phyloP scores from a whole-genome alignment of 805 yeast species.

The Metschnikowia reukaufii region DNA sequence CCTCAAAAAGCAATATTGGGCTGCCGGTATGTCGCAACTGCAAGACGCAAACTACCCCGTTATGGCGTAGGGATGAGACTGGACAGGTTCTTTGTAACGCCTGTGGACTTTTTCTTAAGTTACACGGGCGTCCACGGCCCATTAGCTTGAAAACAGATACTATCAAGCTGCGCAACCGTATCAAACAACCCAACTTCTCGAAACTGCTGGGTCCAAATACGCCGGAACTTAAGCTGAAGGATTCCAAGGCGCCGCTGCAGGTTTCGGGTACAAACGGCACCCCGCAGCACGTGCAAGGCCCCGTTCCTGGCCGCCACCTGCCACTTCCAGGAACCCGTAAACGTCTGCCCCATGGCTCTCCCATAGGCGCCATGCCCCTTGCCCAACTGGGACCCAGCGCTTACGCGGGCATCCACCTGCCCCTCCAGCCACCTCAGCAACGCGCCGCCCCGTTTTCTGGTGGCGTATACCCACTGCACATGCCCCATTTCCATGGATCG shows the following conservation, averaged over 20 bases:
- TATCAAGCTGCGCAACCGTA: conserved; percentile 86
- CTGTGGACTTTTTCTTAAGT: conserved; percentile 87
- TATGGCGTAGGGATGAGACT: conserved; percentile 93
- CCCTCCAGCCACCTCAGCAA: conserved; percentile 16
- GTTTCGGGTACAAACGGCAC: not conserved
- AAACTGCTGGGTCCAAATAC: conserved; percentile 51
- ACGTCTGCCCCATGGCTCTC: conserved; percentile 17
- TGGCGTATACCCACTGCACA: conserved; percentile 15
- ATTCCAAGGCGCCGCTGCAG: conserved; percentile 23
- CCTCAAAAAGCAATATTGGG: conserved; percentile 61
- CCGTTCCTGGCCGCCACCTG: conserved; percentile 5
- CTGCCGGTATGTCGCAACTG: conserved; percentile 85
- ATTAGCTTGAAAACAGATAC: conserved; percentile 89
- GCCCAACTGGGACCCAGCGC: not conserved
- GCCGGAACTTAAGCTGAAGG: conserved; percentile 57
- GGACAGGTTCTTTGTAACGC: conserved; percentile 91
- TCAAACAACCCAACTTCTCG: conserved; percentile 49
- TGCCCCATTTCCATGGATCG: conserved; percentile 21
- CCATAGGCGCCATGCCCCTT: conserved; percentile 6
- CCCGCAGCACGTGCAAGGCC: conserved; percentile 23
- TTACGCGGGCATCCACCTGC: conserved; percentile 14
- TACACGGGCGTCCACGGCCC: conserved; percentile 92
- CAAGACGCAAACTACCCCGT: conserved; percentile 87
- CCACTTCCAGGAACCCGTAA: conserved; percentile 12
- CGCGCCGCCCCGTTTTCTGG: conserved; percentile 11